These are phyloP conservation scores for Gamsiella multidivaricata DNA, from an alignment of 192 early-diverging fungal species.

Conservation along the genomic window DNA sequence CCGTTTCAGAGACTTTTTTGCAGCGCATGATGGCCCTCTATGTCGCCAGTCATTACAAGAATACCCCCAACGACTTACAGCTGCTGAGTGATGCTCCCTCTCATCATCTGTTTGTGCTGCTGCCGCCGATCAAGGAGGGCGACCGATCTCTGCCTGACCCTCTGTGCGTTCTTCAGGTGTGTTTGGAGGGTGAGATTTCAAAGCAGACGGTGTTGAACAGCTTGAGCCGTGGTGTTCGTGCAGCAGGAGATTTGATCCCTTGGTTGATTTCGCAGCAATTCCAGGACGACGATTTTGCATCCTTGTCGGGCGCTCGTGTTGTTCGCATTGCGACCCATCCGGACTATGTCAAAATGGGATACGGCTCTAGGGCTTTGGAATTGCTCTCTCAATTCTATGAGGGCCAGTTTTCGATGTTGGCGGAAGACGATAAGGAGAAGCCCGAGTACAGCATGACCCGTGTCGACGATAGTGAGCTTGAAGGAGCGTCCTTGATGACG, in stretches of 20 bases:
- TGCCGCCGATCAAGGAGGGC: conserved; percentile 85
- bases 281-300: conserved; percentile 98
- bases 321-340: conserved; percentile 99
- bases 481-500: conserved; percentile 57
- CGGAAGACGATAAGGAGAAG: conserved; percentile 67
- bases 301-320: conserved; percentile 92
- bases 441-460: conserved; percentile 58
- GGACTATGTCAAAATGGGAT: conserved; percentile 97
- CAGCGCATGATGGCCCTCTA: conserved; percentile 98
- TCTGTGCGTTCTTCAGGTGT: conserved; percentile 88
- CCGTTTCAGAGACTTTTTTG: conserved; percentile 95
- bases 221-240: conserved; percentile 86
- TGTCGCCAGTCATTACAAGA: conserved; percentile 99
- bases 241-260: conserved; percentile 95
- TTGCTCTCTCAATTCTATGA: conserved; percentile 89
- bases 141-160: conserved; percentile 89
- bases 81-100: conserved; percentile 97
- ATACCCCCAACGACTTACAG: conserved; percentile 98
- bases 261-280: conserved; percentile 96
- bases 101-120: conserved; percentile 96
- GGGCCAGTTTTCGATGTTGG: conserved; percentile 79
- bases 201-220: conserved; percentile 84
- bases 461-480: conserved; percentile 66
- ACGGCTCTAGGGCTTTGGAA: conserved; percentile 90
- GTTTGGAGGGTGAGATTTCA: conserved; percentile 96